Percentiles rank a stretch among this genome's conserved stretches.
phyloP scores from a whole-genome alignment of 2,329 filamentous ascomycete genomes.

The Monosporascus sp. region DNA sequence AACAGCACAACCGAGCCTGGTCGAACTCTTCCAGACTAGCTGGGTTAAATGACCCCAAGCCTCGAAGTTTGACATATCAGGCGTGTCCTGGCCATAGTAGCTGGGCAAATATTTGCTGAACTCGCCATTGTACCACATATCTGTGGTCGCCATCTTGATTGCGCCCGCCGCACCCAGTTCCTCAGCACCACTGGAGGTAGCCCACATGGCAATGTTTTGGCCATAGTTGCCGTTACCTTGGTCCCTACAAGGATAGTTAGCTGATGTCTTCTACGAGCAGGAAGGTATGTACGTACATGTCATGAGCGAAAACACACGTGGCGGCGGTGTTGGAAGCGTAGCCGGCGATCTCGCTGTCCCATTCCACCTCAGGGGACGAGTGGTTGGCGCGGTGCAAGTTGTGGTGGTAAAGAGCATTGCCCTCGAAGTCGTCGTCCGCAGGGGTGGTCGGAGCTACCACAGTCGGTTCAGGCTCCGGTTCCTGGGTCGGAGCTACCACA shows the following conservation, averaged over 20 bases:
- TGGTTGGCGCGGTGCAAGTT: constrained; percentile 84
- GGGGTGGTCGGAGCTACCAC: constrained; percentile 5
- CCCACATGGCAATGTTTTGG: constrained; percentile 79
- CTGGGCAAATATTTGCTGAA: constrained; percentile 47
- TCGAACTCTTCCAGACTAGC: constrained; percentile 63
- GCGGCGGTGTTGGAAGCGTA: constrained; percentile 61
- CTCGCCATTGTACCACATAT: constrained; percentile 88
- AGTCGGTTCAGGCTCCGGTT: constrained; percentile 3
- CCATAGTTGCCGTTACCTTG: constrained; percentile 65
- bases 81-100: constrained; percentile 55
- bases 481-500: constrained; percentile 3
- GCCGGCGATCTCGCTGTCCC: constrained; percentile 57
- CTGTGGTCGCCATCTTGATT: constrained; percentile 63
- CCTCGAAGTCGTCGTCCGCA: constrained; percentile 28
- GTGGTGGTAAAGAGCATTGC: constrained; percentile 62
- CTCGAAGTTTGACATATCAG: constrained; percentile 57
- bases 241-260: constrained; percentile 37
- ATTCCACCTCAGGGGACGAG: constrained; percentile 58
- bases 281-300: constrained; percentile 55
- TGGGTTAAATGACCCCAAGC: constrained; percentile 72
- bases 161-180: constrained; percentile 47
- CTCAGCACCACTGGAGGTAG: constrained; percentile 30
- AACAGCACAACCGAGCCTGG: constrained; percentile 57
- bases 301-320: constrained; percentile 67
- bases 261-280: neutral